These are phyloP conservation scores for Smittium mucronatum DNA, from an alignment of 371 early-diverging fungal species.

Conservation along the genomic window DNA sequence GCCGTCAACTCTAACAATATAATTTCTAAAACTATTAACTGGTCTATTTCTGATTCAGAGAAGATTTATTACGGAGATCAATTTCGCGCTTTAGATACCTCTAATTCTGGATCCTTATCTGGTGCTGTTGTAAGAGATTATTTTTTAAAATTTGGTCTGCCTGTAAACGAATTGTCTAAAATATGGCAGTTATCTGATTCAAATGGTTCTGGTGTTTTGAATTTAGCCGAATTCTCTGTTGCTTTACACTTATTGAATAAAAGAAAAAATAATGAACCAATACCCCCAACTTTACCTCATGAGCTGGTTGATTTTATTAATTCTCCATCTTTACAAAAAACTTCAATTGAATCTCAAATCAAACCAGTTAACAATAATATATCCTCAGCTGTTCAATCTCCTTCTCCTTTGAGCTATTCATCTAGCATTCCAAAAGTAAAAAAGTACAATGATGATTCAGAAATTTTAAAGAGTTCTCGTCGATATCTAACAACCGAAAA, in stretches of 20 bases:
- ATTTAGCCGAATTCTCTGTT: constrained; percentile 81
- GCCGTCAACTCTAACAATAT: constrained; percentile 4
- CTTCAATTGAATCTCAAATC: not conserved
- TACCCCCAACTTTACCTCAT: constrained; percentile 64
- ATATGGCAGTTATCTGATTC: constrained; percentile 82
- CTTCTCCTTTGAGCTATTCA: not conserved
- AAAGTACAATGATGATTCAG: not conserved
- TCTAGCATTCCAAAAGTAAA: not conserved
- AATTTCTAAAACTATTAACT: constrained; percentile 18
- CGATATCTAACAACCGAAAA: no score
- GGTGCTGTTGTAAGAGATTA: constrained; percentile 72
- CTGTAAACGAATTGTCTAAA: constrained; percentile 58
- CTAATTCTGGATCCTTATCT: constrained; percentile 54
- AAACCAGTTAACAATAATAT: not conserved
- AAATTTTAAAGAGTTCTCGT: not conserved
- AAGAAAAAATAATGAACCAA: constrained; percentile 58
- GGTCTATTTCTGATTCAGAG: constrained; percentile 72
- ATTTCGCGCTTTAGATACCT: constrained; percentile 78
- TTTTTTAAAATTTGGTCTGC: constrained; percentile 73
- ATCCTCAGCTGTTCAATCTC: not conserved
- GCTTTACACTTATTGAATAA: constrained; percentile 86
- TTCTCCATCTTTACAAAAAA: not conserved
- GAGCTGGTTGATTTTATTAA: constrained; percentile 36
- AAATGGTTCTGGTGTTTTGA: constrained; percentile 72
- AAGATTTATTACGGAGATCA: constrained; percentile 64